Conservation (phyloP, 1,284 basidiomycete species). For the Rhodotorula sp. region DNA sequence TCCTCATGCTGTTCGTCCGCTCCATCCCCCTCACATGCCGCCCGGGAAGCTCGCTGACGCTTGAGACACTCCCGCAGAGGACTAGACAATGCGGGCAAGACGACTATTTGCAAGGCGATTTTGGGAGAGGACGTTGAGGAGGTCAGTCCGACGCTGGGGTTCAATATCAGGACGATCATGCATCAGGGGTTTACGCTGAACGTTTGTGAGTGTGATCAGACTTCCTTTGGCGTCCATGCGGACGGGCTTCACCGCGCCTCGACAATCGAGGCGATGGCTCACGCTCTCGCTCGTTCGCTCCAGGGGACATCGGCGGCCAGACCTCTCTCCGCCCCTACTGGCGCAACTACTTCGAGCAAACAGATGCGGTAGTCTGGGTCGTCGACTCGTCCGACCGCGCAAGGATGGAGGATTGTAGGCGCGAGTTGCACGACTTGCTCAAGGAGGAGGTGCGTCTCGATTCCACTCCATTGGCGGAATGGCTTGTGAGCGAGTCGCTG, state of each 20-base stretch:
- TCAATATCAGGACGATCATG: constrained; percentile 96
- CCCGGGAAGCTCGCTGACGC: background rate
- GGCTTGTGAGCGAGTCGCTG: background rate
- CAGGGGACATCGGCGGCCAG: constrained; percentile 97
- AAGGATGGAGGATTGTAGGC: constrained; percentile 82
- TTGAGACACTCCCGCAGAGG: constrained; percentile 59
- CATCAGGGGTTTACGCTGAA: constrained; percentile 88
- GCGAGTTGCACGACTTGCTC: constrained; percentile 80
- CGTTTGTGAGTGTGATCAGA: constrained; percentile 67
- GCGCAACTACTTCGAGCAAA: constrained; percentile 99
- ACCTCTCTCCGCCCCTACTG: constrained; percentile 93
- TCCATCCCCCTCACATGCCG: background rate
- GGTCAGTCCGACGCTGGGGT: constrained; percentile 92
- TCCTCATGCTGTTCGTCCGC: constrained; percentile 80
- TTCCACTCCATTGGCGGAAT: too few species aligned
- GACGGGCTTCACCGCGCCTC: too few species aligned
- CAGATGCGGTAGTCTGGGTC: constrained; percentile 97
- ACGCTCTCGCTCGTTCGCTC: background rate
- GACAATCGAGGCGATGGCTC: background rate
- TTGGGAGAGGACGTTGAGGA: constrained; percentile 83
- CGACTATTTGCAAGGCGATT: constrained; percentile 92
- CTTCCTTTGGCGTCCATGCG: background rate
- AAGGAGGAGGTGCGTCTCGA: constrained; percentile 76
- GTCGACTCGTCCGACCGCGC: constrained; percentile 90
- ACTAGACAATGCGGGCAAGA: constrained; percentile 99